Base-by-base conservation (phyloP, 2,329 filamentous ascomycete genomes). In the Raffaelea ambrosiae region DNA sequence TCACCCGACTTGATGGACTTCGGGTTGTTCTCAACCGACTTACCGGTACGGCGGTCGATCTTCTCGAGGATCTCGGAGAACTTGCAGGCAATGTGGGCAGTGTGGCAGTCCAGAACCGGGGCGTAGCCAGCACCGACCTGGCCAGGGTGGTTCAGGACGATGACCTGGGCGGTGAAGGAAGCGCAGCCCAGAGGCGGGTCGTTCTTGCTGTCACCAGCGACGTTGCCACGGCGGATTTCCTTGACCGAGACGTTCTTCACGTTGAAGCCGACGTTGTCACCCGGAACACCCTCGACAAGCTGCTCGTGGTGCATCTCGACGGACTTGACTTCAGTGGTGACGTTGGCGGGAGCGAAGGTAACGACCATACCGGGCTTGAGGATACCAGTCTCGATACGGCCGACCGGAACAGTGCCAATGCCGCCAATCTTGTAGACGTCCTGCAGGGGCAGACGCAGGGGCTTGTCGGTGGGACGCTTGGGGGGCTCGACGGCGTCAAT, bases 1-100 rank as follows among this genome's bases (percentile, higher is more conserved):
- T 98, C 93, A 86, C 93, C 93, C 67, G 91, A 96, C 89, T 98
- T 98, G 88, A 98, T 90, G 85, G 96, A 97, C 86, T 98, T 98
- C 77, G 93, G 93, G 67, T 68, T 70, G 71, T 78, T 68, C 77
- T 98, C 93, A 67, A 88, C 82, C 61, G 90, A 87, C 85, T 98
- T 98, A 73, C 93, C 93, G 71, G 93, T 96, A 88, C 93, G 93
- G 77, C 93, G 90, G 74, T 98, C 93, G 67, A 98, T 98, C 91
- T 98, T 98, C 88, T 97, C 88, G 61, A 91, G 80, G 67, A 98
- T 84, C 87, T 97, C 93, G 66, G 88, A 74, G 84, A 98, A 98
- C 88, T 97, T 97, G 93, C 93, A 98, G 67, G 93, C 93, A 83
- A 98, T 98, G 86, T 98, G 93, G 76, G 93, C 93, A 68, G 93